phyloP scores from a whole-genome alignment of 495 filamentous ascomycete genomes.

The Xylaria curta region DNA sequence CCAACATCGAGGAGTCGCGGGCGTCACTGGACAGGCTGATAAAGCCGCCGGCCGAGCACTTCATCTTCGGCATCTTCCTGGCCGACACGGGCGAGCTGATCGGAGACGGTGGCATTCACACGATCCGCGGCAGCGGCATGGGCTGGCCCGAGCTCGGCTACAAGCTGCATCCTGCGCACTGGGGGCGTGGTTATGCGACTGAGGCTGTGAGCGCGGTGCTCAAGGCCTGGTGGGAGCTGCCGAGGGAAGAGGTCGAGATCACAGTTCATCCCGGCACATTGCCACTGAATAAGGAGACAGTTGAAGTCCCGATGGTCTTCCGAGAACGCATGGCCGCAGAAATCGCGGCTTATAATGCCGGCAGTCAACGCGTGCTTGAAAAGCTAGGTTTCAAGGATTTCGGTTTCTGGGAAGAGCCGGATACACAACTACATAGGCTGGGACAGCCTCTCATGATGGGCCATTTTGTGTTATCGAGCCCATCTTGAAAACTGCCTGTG shows the following conservation, averaged over 20 bases:
- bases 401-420: conserved; percentile 27
- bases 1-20: conserved; percentile 39
- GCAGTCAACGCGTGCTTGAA: conserved; percentile 21
- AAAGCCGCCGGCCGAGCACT: conserved; percentile 25
- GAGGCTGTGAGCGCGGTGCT: conserved; percentile 52
- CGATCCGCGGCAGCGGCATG: conserved; percentile 22
- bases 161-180: conserved; percentile 47
- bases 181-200: conserved; percentile 53
- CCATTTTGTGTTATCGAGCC: conserved; percentile 18
- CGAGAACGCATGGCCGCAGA: conserved; percentile 16
- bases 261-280: conserved; percentile 25
- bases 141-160: conserved; percentile 60
- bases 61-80: conserved; percentile 49
- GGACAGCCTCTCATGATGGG: conserved; percentile 23
- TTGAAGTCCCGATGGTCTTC: neutral
- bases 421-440: conserved; percentile 27
- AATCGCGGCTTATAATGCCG: conserved; percentile 21
- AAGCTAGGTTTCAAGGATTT: conserved; percentile 26
- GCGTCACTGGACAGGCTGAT: conserved; percentile 40
- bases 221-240: conserved; percentile 42
- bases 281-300: neutral
- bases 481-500: neutral
- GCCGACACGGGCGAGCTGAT: conserved; percentile 43
- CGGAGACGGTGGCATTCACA: conserved; percentile 44
- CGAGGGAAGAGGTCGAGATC: conserved; percentile 41